Percentiles rank a stretch among this genome's conserved stretches.
These are phyloP conservation scores for Lactarius hatsudake DNA, from an alignment of 768 basidiomycete species.

Conservation along the genomic window DNA sequence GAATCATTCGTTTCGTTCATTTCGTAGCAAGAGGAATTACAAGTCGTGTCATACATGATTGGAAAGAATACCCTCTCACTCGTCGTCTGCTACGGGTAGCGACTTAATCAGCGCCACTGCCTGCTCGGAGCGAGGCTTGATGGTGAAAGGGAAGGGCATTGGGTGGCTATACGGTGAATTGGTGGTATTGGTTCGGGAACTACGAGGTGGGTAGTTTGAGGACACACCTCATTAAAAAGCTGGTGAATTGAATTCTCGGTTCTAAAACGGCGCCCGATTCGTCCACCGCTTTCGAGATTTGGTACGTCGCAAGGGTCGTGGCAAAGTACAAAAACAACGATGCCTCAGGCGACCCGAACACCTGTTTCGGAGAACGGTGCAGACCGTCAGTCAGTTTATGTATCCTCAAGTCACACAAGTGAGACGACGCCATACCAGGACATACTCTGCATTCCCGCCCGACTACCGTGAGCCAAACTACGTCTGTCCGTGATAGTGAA, in stretches of 20 bases:
- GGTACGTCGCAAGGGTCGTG: conserved; percentile 34
- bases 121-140: conserved; percentile 33
- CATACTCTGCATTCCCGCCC: background rate
- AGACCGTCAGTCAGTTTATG: background rate
- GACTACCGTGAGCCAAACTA: background rate
- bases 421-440: background rate
- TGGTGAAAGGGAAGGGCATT: conserved; percentile 30
- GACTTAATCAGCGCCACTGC: conserved; percentile 30
- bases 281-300: conserved; percentile 33
- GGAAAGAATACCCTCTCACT: background rate
- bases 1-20: background rate
- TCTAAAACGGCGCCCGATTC: conserved; percentile 31
- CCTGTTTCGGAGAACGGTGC: background rate
- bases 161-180: conserved; percentile 29
- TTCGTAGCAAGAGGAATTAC: background rate
- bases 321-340: conserved; percentile 34
- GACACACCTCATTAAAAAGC: conserved; percentile 32
- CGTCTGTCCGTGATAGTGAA: background rate
- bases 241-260: conserved; percentile 29
- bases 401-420: background rate
- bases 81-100: background rate
- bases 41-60: background rate
- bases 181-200: background rate
- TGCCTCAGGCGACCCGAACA: conserved; percentile 32
- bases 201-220: background rate